phyloP scores from a whole-genome alignment of 139 green algal species.

The Microglena sp. region DNA sequence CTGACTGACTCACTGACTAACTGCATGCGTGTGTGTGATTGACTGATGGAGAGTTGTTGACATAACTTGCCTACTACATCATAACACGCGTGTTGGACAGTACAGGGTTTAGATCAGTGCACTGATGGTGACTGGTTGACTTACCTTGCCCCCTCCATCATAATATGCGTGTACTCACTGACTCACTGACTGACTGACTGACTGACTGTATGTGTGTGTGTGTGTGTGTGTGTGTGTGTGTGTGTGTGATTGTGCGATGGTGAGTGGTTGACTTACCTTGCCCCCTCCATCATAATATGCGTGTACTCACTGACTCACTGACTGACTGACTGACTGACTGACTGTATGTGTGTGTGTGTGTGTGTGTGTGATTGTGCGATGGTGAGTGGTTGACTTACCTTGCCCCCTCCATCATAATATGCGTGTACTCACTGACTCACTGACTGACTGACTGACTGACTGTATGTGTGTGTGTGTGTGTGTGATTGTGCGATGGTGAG shows the following conservation, averaged over 20 bases:
- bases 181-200: too few species aligned
- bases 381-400: neutral
- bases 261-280: neutral
- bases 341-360: neutral
- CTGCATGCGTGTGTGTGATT: neutral
- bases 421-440: neutral
- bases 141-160: too few species aligned
- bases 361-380: neutral
- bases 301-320: neutral
- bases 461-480: neutral
- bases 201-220: neutral
- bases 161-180: too few species aligned
- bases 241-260: neutral
- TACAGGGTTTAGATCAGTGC: too few species aligned
- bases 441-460: neutral
- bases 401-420: too few species aligned
- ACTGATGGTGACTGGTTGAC: too few species aligned
- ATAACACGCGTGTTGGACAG: too few species aligned
- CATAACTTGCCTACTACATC: too few species aligned
- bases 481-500: constrained; percentile 1
- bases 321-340: neutral
- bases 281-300: neutral
- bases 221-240: constrained; percentile 2
- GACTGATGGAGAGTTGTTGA: neutral
- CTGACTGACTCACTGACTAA: neutral